Conservation (phyloP, 129 eudicot genomes). For the Smallanthus sonchifolius region DNA sequence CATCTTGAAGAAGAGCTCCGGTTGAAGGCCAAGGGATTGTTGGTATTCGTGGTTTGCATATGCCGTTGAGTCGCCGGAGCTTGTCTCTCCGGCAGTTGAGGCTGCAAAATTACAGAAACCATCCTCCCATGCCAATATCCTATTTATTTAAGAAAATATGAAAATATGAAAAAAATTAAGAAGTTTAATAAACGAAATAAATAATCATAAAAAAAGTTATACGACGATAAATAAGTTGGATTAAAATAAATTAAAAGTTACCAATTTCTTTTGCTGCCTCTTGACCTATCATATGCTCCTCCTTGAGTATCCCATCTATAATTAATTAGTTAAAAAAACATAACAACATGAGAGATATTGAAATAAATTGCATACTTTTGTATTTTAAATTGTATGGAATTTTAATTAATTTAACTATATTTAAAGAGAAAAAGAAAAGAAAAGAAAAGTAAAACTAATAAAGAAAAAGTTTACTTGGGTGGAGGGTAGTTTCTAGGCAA, state of each 20-base stretch:
- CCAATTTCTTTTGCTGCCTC: conserved; percentile 99
- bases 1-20: conserved; percentile 98
- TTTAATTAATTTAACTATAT: neutral
- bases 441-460: neutral
- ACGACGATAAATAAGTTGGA: neutral
- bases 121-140: conserved; percentile 99
- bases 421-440: neutral
- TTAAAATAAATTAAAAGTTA: conserved; percentile 19
- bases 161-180: neutral
- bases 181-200: neutral
- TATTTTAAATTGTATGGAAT: neutral
- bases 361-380: neutral
- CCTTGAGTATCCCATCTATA: conserved; percentile 95
- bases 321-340: neutral
- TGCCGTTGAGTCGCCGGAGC: conserved; percentile 39
- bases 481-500: conserved; percentile 98
- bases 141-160: conserved; percentile 1
- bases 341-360: neutral
- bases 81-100: conserved; percentile 62
- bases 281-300: conserved; percentile 95
- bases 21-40: conserved; percentile 78
- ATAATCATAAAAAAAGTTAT: neutral
- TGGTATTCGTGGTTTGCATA: conserved; percentile 49
- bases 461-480: conserved; percentile 54
- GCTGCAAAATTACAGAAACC: conserved; percentile 98